These are phyloP conservation scores for Botrytis byssoidea DNA, from an alignment of 2,329 filamentous ascomycete species.

Conservation along the genomic window DNA sequence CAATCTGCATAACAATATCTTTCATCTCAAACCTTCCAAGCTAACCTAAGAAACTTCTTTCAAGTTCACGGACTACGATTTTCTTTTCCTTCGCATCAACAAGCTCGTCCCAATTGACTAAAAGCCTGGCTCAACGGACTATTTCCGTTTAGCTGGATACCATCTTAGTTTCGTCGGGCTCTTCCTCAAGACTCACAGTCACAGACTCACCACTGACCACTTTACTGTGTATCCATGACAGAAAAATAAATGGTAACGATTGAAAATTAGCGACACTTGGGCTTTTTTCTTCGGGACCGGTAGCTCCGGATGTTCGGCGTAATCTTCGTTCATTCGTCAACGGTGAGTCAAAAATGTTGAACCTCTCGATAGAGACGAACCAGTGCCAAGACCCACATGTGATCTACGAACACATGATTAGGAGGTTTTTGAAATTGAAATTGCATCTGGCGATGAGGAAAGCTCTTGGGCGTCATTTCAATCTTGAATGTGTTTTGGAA, in stretches of 20 bases:
- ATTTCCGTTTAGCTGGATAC: not conserved
- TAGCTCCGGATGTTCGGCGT: not conserved
- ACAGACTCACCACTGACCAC: not conserved
- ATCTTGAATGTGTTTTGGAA: not conserved
- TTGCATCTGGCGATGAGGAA: not conserved
- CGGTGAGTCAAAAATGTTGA: not conserved
- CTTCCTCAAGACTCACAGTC: not conserved
- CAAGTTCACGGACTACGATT: not conserved
- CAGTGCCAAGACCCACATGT: not conserved
- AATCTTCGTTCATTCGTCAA: not conserved
- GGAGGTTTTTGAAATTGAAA: not conserved
- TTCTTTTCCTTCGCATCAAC: not conserved
- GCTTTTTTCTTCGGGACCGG: not conserved
- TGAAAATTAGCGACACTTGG: not conserved
- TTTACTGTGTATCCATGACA: not conserved
- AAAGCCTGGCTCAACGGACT: not conserved
- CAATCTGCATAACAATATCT: not conserved
- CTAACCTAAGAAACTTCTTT: not conserved
- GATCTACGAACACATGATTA: conserved; percentile 1
- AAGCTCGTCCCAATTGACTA: not conserved
- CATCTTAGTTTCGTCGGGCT: not conserved
- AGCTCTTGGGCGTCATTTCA: not conserved
- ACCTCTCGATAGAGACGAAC: not conserved
- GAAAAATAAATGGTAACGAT: not conserved
- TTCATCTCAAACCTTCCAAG: not conserved